Evolutionary conservation across 805 yeast genomes (phyloP).

Genomic region (Lachancea sp.): DNA sequence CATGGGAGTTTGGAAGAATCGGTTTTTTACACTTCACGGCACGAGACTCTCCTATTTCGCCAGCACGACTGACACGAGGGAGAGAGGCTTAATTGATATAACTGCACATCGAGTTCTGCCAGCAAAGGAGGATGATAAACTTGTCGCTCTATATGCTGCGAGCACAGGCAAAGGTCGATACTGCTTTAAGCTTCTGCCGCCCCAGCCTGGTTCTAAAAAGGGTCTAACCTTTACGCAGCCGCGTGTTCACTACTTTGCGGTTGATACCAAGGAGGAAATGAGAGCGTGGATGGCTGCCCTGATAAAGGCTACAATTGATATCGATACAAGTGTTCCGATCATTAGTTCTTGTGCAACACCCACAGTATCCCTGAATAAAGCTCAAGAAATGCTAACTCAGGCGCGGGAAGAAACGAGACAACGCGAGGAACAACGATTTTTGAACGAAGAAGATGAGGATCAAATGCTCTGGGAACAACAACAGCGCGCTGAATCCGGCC

Average conservation of each 20-base stretch:
- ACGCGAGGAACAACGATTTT: conserved; percentile 40
- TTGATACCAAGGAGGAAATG: conserved; percentile 86
- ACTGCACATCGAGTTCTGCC: conserved; percentile 91
- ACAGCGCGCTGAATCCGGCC: conserved; percentile 14
- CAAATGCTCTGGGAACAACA: conserved; percentile 30
- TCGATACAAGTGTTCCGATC: conserved; percentile 88
- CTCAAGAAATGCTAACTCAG: conserved; percentile 77
- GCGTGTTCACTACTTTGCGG: conserved; percentile 92
- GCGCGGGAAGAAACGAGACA: conserved; percentile 68
- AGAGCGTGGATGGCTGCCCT: conserved; percentile 91
- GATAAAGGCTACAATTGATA: conserved; percentile 92
- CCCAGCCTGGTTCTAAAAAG: conserved; percentile 93
- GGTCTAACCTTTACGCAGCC: conserved; percentile 96
- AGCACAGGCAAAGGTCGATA: conserved; percentile 90
- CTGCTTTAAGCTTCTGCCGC: conserved; percentile 90
- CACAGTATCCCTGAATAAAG: conserved; percentile 81
- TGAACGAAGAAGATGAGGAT: conserved; percentile 28
- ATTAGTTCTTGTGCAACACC: conserved; percentile 92
- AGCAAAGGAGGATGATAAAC: conserved; percentile 74
- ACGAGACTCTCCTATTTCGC: conserved; percentile 87
- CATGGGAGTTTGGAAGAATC: conserved; percentile 84
- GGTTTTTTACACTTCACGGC: conserved; percentile 81
- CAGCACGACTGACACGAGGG: conserved; percentile 69
- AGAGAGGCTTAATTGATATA: conserved; percentile 89
- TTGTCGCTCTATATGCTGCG: conserved; percentile 83